Conservation (phyloP, 2,329 filamentous ascomycete genomes). For the Chalaropsis thielavioides region DNA sequence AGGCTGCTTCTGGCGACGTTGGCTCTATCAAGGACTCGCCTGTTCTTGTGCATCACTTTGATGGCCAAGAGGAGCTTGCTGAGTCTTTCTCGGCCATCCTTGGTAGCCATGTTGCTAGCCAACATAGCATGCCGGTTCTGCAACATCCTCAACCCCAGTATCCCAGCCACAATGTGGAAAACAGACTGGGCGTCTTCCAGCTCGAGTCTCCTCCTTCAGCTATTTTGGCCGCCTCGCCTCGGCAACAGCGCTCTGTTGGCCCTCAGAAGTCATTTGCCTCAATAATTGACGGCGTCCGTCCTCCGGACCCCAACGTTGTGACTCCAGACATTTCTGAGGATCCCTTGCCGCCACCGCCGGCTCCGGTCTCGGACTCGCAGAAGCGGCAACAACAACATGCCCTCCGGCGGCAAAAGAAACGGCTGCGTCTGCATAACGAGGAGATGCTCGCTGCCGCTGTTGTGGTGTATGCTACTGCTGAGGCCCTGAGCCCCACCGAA, state of each 20-base stretch:
- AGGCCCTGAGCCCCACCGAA: conserved; percentile 31
- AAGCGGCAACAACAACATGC: conserved; percentile 30
- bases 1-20: neutral
- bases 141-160: neutral
- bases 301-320: conserved; percentile 23
- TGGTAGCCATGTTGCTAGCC: neutral
- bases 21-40: conserved; percentile 11
- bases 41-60: neutral
- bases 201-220: neutral
- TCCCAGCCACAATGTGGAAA: neutral
- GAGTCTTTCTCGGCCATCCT: conserved; percentile 20
- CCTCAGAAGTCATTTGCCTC: conserved; percentile 11
- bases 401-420: conserved; percentile 32
- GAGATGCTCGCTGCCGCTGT: conserved; percentile 41
- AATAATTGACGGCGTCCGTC: conserved; percentile 7
- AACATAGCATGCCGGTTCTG: conserved; percentile 9
- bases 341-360: conserved; percentile 26
- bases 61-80: conserved; percentile 14
- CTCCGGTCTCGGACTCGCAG: conserved; percentile 17
- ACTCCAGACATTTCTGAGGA: conserved; percentile 37
- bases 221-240: neutral
- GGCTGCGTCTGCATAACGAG: conserved; percentile 34
- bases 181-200: conserved; percentile 14
- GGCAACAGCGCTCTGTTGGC: neutral
- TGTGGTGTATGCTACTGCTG: conserved; percentile 38